phyloP scores from a whole-genome alignment of 257 asterid species.

The Parsonsia alboflavescens region DNA sequence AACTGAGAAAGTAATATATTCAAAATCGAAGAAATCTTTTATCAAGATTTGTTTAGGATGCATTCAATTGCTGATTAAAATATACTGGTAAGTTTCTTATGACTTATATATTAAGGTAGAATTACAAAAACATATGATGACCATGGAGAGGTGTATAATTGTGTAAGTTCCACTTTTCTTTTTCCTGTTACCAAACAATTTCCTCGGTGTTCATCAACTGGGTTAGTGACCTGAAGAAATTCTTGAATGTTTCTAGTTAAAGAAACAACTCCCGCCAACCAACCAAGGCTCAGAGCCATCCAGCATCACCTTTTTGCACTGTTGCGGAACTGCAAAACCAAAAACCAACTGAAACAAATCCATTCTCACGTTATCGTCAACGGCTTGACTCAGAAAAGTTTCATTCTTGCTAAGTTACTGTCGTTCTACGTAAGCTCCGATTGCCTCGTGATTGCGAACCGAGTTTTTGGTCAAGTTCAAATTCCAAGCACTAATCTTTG shows the following conservation, averaged over 20 bases:
- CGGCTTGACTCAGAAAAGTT: slow-evolving; percentile 54
- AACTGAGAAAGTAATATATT: too few relatives aligned
- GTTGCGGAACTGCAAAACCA: slow-evolving; percentile 43
- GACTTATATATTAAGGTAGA: too few relatives aligned
- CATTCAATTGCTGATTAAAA: too few relatives aligned
- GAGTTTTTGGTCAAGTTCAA: slow-evolving; percentile 47
- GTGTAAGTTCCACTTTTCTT: too few relatives aligned
- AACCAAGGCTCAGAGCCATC: slow-evolving; percentile 30
- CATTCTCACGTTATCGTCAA: slow-evolving; percentile 50
- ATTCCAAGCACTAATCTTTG: slow-evolving; percentile 50
- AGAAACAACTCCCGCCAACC: slow-evolving; percentile 31
- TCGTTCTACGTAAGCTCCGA: slow-evolving; percentile 38
- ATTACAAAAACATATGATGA: too few relatives aligned
- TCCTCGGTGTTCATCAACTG: not conserved
- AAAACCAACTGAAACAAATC: slow-evolving; percentile 45
- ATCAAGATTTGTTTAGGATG: too few relatives aligned
- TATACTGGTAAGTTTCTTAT: too few relatives aligned
- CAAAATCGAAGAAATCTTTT: too few relatives aligned
- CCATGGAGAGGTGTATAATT: too few relatives aligned
- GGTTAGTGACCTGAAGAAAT: not conserved
- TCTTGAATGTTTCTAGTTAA: slow-evolving; percentile 32
- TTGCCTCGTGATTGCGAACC: slow-evolving; percentile 35
- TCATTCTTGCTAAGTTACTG: slow-evolving; percentile 56
- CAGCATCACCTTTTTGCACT: slow-evolving; percentile 53
- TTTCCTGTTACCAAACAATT: too few relatives aligned